phyloP scores from a whole-genome alignment of 116 monocot species.

The Dioscorea cayenensis region DNA sequence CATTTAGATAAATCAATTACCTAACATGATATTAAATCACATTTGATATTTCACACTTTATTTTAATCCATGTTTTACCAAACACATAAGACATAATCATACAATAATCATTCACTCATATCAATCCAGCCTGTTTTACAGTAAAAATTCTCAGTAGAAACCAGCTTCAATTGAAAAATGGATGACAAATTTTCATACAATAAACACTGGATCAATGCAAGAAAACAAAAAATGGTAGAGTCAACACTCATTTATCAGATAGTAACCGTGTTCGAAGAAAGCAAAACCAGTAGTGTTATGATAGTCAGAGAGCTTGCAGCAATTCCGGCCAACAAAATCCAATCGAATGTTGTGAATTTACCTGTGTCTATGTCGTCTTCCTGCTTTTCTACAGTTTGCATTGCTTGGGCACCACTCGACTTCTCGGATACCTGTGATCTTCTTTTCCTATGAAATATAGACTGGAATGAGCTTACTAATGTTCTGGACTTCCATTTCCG shows the following conservation, averaged over 20 bases:
- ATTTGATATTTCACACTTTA: too few relatives aligned
- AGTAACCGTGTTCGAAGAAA: neutral
- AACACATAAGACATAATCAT: too few relatives aligned
- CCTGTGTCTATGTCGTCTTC: neutral
- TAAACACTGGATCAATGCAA: neutral
- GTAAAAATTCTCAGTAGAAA: too few relatives aligned
- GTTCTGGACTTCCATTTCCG: constrained; percentile 3
- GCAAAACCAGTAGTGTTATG: constrained; percentile 20
- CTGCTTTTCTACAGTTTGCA: neutral
- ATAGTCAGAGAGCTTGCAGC: constrained; percentile 27
- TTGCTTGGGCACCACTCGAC: neutral
- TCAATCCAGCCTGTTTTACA: too few relatives aligned
- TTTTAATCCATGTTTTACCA: too few relatives aligned
- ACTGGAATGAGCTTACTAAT: constrained; percentile 23
- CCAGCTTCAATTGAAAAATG: too few relatives aligned
- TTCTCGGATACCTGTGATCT: constrained; percentile 11
- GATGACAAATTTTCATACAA: too few relatives aligned
- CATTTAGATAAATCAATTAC: too few relatives aligned
- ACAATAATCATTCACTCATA: too few relatives aligned
- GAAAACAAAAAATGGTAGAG: neutral
- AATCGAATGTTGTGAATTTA: constrained; percentile 30
- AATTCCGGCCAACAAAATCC: constrained; percentile 35
- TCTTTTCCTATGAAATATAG: constrained; percentile 31
- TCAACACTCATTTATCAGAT: neutral
- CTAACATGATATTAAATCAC: too few relatives aligned